Percentiles rank a stretch among this genome's conserved stretches.
These are phyloP conservation scores for Fusarium kyushuense DNA, from an alignment of 2,329 filamentous ascomycete genomes.

Conservation along the genomic window DNA sequence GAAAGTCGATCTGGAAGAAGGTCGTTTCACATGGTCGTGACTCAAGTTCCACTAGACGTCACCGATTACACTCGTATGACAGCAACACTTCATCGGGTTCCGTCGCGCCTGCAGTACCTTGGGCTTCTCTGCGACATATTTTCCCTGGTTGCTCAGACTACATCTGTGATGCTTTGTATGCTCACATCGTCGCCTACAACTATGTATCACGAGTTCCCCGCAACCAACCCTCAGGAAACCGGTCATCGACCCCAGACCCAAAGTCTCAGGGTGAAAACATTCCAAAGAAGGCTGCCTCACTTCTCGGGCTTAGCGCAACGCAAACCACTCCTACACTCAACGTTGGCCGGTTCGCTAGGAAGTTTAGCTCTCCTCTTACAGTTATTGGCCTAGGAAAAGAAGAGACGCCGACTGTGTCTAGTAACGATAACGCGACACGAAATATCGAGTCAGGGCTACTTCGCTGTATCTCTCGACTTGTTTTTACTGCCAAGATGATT, in stretches of 20 bases:
- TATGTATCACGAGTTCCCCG: slow-evolving; percentile 60
- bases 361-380: slow-evolving; percentile 45
- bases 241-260: slow-evolving; percentile 24
- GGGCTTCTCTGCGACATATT: slow-evolving; percentile 62
- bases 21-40: slow-evolving; percentile 50
- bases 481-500: slow-evolving; percentile 61
- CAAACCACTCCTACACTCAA: slow-evolving; percentile 35
- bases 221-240: slow-evolving; percentile 36
- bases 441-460: slow-evolving; percentile 64
- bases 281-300: slow-evolving; percentile 64
- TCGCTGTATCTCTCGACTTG: slow-evolving; percentile 63
- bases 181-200: slow-evolving; percentile 70
- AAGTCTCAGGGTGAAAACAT: slow-evolving; percentile 53
- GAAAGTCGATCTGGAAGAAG: slow-evolving; percentile 54
- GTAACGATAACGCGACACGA: slow-evolving; percentile 53
- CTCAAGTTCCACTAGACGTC: slow-evolving; percentile 30
- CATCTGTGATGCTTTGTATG: slow-evolving; percentile 70
- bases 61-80: slow-evolving; percentile 32
- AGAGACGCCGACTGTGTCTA: slow-evolving; percentile 42
- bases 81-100: slow-evolving; percentile 24
- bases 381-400: slow-evolving; percentile 47
- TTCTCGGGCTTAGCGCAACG: slow-evolving; percentile 60
- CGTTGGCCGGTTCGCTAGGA: slow-evolving; percentile 44
- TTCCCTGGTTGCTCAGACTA: slow-evolving; percentile 66
- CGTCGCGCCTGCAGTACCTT: slow-evolving; percentile 51